phyloP scores from a whole-genome alignment of 75 land plant genomes.

The Selaginella tamariscina region DNA sequence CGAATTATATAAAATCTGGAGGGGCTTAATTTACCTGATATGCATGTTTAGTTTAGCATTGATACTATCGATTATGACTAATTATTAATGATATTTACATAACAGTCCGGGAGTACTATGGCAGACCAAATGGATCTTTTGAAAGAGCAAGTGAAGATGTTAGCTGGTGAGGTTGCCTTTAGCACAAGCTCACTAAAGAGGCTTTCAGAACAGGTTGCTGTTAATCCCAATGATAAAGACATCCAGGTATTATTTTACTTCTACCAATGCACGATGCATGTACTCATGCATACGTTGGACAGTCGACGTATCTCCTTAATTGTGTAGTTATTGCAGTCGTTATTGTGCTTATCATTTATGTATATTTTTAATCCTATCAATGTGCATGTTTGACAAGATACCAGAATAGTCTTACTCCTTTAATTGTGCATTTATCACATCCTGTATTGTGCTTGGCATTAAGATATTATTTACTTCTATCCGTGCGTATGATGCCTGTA shows the following conservation, averaged over 20 bases:
- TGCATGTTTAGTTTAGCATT: too few species aligned
- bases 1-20: background rate
- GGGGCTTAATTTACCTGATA: too few species aligned
- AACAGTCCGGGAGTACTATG: conserved; percentile 40
- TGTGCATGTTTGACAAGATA: too few species aligned
- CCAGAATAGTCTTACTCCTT: too few species aligned
- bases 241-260: conserved; percentile 33
- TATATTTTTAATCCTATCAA: too few species aligned
- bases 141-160: conserved; percentile 90
- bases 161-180: conserved; percentile 90
- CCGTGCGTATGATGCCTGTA: too few species aligned
- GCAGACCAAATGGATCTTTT: conserved; percentile 85
- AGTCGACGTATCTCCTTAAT: too few species aligned
- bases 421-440: too few species aligned
- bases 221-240: conserved; percentile 57
- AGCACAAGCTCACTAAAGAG: conserved; percentile 75
- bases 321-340: background rate
- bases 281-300: background rate
- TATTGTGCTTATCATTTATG: background rate
- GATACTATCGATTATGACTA: too few species aligned
- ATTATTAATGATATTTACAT: background rate
- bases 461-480: too few species aligned
- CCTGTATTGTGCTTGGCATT: too few species aligned
- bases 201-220: conserved; percentile 59
- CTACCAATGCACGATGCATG: too few species aligned